Evolutionary conservation across 371 early-diverging fungal genomes (phyloP), one percentile per base, ranked within the genome.

Genomic region (Thermomucor indicae-seudaticae): DNA sequence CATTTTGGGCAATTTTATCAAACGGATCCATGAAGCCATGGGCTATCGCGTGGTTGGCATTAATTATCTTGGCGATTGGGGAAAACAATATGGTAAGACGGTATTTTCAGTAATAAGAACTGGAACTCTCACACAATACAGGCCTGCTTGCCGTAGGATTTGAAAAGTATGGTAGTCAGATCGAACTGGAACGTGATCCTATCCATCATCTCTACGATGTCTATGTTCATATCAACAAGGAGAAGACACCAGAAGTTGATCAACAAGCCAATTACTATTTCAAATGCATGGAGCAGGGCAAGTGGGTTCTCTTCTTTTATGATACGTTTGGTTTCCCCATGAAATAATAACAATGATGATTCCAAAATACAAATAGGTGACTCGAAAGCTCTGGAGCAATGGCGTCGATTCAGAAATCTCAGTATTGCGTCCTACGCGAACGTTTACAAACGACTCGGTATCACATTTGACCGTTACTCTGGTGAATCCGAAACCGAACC

Each of bases 21-120:
- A 79, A 56, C 89, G 92, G 31, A 79, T 93, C 10, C 81, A 91
- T 68, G 78, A 83, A 51, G 91, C 91, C 20, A 82, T 88, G 62
- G 99, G 99, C 7, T 95, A 91, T 70, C 80, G 88, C 12, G 86
- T 88, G 2, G 70, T 90, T 35, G 81, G 91, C 17, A 92, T 99
- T 65, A 99, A 99, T 79, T 99, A 99, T 74, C 81, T 99, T 25
- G 99, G 99, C 31, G 99, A 99, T 74, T 99, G 99, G 99, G 99
- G 99, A 43, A 99, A 99, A 65, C 99, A 99, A 71, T 99, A 96
- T 74, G 99, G 81, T 75, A 69, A 55, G 55, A 11, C n/a, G n/a
- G n/a, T n/a, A n/a, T n/a, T n/a, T n/a, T n/a, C n/a, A n/a, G n/a
- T n/a, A n/a, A n/a, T n/a, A n/a, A n/a, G n/a, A n/a, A n/a, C n/a